These are phyloP conservation scores for Camellia granthamiana DNA, from an alignment of 148 eudicot genomes.

Conservation along the genomic window DNA sequence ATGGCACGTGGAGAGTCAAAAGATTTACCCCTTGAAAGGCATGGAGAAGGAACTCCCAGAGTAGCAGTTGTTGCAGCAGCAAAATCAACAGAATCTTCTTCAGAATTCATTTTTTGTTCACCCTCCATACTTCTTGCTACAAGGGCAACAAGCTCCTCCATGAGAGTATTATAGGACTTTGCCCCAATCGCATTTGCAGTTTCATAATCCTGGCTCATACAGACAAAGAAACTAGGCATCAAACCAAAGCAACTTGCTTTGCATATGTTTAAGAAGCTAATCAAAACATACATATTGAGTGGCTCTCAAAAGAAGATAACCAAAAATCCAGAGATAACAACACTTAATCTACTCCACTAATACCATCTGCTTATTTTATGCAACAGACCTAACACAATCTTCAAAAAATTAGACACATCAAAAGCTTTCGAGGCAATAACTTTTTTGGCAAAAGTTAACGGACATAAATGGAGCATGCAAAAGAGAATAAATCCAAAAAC, in stretches of 20 bases:
- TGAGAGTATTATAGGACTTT: constrained; percentile 80
- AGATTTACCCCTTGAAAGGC: constrained; percentile 62
- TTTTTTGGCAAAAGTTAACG: too few species aligned
- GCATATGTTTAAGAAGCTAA: background rate
- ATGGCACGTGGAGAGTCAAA: constrained; percentile 50
- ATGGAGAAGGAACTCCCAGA: constrained; percentile 89
- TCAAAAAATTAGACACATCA: background rate
- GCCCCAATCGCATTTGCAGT: constrained; percentile 69
- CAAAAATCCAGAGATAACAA: background rate
- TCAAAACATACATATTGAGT: background rate
- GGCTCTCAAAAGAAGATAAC: background rate
- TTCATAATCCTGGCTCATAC: constrained; percentile 53
- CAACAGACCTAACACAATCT: background rate
- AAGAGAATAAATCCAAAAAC: too few species aligned
- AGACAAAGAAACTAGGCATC: constrained; percentile 15
- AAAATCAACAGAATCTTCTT: constrained; percentile 83
- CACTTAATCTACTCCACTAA: background rate
- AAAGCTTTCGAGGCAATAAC: background rate
- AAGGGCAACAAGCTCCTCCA: constrained; percentile 83
- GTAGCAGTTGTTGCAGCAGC: constrained; percentile 95
- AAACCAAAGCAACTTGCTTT: constrained; percentile 8
- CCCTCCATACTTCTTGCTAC: constrained; percentile 51
- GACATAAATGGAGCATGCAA: too few species aligned
- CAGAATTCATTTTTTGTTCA: constrained; percentile 38
- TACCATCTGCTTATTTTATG: background rate